A percentile compares a stretch with the other conserved stretches of the same genome.
These are phyloP conservation scores for Fonsecaea nubica DNA, from an alignment of 2,329 filamentous ascomycete species.

Conservation along the genomic window DNA sequence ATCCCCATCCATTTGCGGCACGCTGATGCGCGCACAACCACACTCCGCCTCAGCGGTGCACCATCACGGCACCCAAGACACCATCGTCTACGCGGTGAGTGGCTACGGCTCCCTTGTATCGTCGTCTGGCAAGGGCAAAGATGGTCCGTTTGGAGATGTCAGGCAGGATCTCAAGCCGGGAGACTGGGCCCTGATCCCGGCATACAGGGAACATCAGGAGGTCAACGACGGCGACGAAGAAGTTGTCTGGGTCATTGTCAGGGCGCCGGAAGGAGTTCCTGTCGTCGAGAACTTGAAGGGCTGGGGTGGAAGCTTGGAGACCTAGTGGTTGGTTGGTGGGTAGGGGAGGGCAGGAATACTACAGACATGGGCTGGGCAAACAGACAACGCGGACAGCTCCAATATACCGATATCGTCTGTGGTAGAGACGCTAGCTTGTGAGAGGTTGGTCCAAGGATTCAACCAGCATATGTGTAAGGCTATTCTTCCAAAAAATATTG, in stretches of 20 bases:
- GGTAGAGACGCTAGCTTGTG: not conserved
- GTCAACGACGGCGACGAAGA: conserved; percentile 70
- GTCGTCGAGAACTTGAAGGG: conserved; percentile 67
- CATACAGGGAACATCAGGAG: conserved; percentile 73
- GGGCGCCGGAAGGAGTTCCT: conserved; percentile 63
- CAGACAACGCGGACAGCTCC: too few relatives aligned
- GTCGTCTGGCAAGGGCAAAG: conserved; percentile 41
- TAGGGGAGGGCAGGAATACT: not conserved
- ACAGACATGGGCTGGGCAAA: not conserved
- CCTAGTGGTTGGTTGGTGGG: not conserved
- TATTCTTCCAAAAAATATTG: not conserved
- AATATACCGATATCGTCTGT: not conserved
- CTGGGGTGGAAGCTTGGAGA: conserved; percentile 58
- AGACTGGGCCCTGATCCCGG: conserved; percentile 73
- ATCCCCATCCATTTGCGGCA: conserved; percentile 69
- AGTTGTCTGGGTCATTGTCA: conserved; percentile 69
- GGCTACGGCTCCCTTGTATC: conserved; percentile 66
- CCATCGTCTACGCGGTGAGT: conserved; percentile 68
- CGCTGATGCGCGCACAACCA: conserved; percentile 69
- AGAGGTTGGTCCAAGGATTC: not conserved
- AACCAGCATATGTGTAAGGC: not conserved
- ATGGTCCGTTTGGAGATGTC: conserved; percentile 59
- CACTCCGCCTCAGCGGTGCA: conserved; percentile 68
- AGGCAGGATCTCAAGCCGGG: conserved; percentile 66
- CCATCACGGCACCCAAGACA: conserved; percentile 73